These are phyloP conservation scores for Sarocladiaceae sp. DNA, from an alignment of 2,329 filamentous ascomycete species.

Conservation along the genomic window DNA sequence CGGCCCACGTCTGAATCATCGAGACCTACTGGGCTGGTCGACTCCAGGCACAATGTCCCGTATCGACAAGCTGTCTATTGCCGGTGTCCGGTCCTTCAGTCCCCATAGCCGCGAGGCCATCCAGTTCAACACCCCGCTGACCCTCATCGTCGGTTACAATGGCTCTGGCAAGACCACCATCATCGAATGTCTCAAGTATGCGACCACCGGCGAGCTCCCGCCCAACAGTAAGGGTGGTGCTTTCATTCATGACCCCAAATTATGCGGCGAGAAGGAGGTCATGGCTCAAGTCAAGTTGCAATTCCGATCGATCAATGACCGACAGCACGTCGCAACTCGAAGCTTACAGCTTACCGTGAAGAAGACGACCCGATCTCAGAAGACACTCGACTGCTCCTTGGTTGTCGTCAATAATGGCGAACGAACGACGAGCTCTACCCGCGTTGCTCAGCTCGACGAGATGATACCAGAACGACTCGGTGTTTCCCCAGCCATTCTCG, in stretches of 20 bases:
- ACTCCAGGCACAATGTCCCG: conserved; percentile 52
- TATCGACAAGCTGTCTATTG: conserved; percentile 84
- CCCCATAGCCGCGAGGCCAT: conserved; percentile 70
- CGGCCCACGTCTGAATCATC: conserved; percentile 16
- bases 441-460: conserved; percentile 73
- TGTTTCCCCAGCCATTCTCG: conserved; percentile 82
- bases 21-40: neutral
- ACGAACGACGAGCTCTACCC: conserved; percentile 69
- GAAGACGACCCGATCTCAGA: conserved; percentile 68
- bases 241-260: conserved; percentile 96
- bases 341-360: conserved; percentile 83
- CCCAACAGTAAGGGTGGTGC: conserved; percentile 86
- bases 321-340: conserved; percentile 75
- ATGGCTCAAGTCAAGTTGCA: conserved; percentile 85
- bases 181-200: conserved; percentile 98
- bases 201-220: conserved; percentile 86
- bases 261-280: conserved; percentile 81
- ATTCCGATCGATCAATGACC: conserved; percentile 72
- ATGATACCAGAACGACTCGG: conserved; percentile 82
- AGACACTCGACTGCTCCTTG: conserved; percentile 77
- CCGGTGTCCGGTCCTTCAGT: conserved; percentile 80
- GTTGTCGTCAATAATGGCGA: conserved; percentile 74
- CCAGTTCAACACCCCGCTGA: conserved; percentile 82
- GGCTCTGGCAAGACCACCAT: conserved; percentile 98
- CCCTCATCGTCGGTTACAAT: conserved; percentile 94